Evolutionary conservation across 805 yeast species (phyloP), one percentile per base, ranked within the genome.

Genomic region (Torulaspora microellipsoides): DNA sequence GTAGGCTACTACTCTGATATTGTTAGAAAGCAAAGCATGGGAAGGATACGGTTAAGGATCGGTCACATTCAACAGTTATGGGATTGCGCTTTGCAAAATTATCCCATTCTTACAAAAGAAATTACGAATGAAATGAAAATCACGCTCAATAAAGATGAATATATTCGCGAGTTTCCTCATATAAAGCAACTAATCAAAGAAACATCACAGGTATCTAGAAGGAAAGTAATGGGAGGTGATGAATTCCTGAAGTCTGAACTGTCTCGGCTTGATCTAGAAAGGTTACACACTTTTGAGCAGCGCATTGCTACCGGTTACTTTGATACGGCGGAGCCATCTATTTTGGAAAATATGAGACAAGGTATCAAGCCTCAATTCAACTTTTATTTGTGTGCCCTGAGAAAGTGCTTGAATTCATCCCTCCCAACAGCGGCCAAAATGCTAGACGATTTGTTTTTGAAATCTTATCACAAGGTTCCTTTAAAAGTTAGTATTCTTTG

Each of bases 401-500:
- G 53, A 31, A n/a, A 39, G 3, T 52, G 56, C 29, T 41, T 59
- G 38, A 34, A 42, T 11, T 20, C 45, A 2, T 47, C 48, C 12
- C 38, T 39, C 8, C 36, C 51, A 7, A 40, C 46, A 15, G 25
- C 57, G 11, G 63, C 58, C 6, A 43, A 49, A 14, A 34, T 49
- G 12, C 32, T 59, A 15, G 54, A 53, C 39, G 49, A 54, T 8
- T 41, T 50, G 27, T 33, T 56, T 17, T 36, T 44, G 14, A 47
- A 49, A 3, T 38, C 45, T 17, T 49, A 42, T 31, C 47, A 47
- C 13, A 36, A 40, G 6, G 33, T 52, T 10, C 64, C 64, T 1
- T 27, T 54, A n/a, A 59, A 57, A 31, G 36, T 56, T 4, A 54
- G 54, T 10, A 52, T 59, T 10, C 35, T 60, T 9, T 55, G 58